Evolutionary conservation across 345 rosid genomes (phyloP).

Genomic region (Gossypium thurberi): DNA sequence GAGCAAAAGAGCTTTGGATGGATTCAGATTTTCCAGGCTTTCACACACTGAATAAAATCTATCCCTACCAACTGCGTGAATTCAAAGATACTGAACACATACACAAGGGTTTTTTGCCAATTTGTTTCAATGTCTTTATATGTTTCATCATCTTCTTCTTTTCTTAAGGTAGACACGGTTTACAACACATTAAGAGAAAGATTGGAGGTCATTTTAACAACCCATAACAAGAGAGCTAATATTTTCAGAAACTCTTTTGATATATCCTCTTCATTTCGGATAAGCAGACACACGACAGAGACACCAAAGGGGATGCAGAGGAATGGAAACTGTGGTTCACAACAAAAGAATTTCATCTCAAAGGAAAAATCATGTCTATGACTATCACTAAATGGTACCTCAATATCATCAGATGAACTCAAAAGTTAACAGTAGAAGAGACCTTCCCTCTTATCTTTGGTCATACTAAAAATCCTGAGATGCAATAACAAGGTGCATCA

Average conservation of each 20-base stretch:
- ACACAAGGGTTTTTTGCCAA: background rate
- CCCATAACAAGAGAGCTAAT: background rate
- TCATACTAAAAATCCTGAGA: slow-evolving; percentile 6
- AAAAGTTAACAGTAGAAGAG: background rate
- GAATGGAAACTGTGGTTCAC: background rate
- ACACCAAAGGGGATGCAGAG: background rate
- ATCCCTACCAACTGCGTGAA: too few species aligned
- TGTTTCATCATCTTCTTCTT: background rate
- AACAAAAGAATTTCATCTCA: slow-evolving; percentile 8
- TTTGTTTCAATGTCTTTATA: background rate
- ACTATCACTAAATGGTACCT: too few species aligned
- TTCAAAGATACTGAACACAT: background rate
- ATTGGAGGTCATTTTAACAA: background rate
- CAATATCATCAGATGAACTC: background rate
- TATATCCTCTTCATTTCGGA: background rate
- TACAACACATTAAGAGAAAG: background rate
- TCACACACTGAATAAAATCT: background rate
- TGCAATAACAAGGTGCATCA: slow-evolving; percentile 2
- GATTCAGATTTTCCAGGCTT: background rate
- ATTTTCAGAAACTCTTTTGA: background rate
- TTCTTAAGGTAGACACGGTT: background rate
- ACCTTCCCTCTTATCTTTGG: background rate
- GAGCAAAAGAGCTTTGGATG: background rate
- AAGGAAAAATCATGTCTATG: slow-evolving; percentile 6
- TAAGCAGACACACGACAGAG: background rate